Base-by-base conservation (phyloP, 805 yeast species). In the Ogataea populi-albae region DNA sequence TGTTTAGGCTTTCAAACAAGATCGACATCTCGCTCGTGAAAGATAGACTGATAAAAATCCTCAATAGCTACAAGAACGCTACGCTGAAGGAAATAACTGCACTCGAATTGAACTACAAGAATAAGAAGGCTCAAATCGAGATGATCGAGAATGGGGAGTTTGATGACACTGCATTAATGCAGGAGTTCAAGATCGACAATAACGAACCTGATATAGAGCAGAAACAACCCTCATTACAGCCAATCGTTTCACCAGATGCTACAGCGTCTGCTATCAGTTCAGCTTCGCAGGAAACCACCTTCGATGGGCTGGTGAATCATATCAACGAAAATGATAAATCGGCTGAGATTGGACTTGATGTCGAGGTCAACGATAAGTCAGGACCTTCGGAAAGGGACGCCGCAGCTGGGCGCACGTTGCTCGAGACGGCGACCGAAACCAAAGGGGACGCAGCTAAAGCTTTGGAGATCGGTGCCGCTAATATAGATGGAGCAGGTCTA, bases 101-200 rank as follows among this genome's bases (percentile, higher is more conserved):
- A 38, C 60, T 68, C 10, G 75, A 70, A 41, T 42, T 45, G 22
- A 56, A 51, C 11, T 68, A 64, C 49, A 57, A 57, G 26, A 48
- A 36, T 14, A 61, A 59, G 28, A 55, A 59, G 29, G 45, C 47
- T 9, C 73, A 69, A 37, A 67, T 70, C 6, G 64, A 62, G 17
- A 49, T 56, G 44, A 66, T 70, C 11, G 71, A 66, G 32, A 52
- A 54, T 23, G 73, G 74, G 1, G 59, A 59, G 34, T 52, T 68
- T 45, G 69, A 67, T 27, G 64, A 62, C 20, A 55, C 59, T 24
- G 46, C 54, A 11, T 40, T 64, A 12, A 37, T 46, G 14, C 41
- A 49, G 26, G 65, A 60, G 40, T 52, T 54, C 34, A 35, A 21
- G 10, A 12, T 19, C 17, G 29, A 19, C 16, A 18, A 17, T 17